These are phyloP conservation scores for Aspergillus pseudonomiae DNA, from an alignment of 2,329 filamentous ascomycete genomes.

Conservation along the genomic window DNA sequence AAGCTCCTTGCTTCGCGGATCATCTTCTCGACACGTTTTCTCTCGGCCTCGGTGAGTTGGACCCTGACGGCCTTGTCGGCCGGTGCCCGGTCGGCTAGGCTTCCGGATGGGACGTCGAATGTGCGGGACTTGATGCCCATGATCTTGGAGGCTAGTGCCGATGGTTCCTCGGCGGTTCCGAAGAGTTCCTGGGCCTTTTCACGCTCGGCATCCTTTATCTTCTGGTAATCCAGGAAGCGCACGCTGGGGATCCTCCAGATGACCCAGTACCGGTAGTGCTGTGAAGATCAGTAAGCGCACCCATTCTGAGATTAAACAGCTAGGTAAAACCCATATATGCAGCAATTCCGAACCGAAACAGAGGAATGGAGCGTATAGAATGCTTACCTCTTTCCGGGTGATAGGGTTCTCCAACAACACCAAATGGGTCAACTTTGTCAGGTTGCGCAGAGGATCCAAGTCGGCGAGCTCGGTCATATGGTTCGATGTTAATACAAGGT, in stretches of 20 bases:
- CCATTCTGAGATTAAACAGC: too few species aligned
- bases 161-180: slow-evolving; percentile 75
- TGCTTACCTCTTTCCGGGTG: slow-evolving; percentile 81
- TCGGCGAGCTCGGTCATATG: slow-evolving; percentile 82
- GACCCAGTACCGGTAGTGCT: slow-evolving; percentile 93
- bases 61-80: slow-evolving; percentile 71
- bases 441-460: slow-evolving; percentile 74
- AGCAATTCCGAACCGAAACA: background rate
- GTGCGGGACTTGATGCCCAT: slow-evolving; percentile 80
- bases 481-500: slow-evolving; percentile 82
- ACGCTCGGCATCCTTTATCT: slow-evolving; percentile 86
- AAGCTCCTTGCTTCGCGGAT: slow-evolving; percentile 87
- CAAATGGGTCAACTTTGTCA: slow-evolving; percentile 75
- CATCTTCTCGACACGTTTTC: slow-evolving; percentile 79
- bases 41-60: slow-evolving; percentile 86
- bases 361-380: background rate
- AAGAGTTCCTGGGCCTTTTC: slow-evolving; percentile 77
- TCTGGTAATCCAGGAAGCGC: slow-evolving; percentile 88
- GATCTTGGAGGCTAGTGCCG: slow-evolving; percentile 80
- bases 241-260: slow-evolving; percentile 84
- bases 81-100: slow-evolving; percentile 44
- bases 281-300: slow-evolving; percentile 16
- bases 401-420: slow-evolving; percentile 86
- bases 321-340: background rate
- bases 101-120: slow-evolving; percentile 58